A percentile compares a stretch with the other conserved stretches of the same genome.
These are phyloP conservation scores for Xanthoparmelia taractica DNA, from an alignment of 495 filamentous ascomycete genomes.

Conservation along the genomic window DNA sequence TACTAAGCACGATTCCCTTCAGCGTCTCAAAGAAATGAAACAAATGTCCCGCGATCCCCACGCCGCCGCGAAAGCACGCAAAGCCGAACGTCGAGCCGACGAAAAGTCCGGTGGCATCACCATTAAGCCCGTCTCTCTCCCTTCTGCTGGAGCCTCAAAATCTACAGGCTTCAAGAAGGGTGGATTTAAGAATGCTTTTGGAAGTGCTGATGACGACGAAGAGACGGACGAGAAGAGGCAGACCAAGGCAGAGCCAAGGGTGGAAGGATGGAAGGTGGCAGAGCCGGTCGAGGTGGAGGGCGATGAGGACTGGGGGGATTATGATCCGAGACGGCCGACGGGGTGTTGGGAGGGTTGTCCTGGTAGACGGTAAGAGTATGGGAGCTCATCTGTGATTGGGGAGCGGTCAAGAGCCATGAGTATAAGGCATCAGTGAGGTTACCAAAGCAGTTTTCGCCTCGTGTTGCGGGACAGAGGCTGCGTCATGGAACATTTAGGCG, in stretches of 20 bases:
- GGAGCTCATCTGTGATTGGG: neutral
- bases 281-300: slow-evolving; percentile 25
- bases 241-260: slow-evolving; percentile 38
- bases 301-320: slow-evolving; percentile 35
- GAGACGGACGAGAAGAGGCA: slow-evolving; percentile 55
- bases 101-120: slow-evolving; percentile 41
- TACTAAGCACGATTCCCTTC: neutral
- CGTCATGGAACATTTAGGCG: neutral
- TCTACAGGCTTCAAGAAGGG: slow-evolving; percentile 53
- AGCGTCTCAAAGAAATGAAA: slow-evolving; percentile 57
- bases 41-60: slow-evolving; percentile 52
- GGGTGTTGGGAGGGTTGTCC: slow-evolving; percentile 41
- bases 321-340: slow-evolving; percentile 47
- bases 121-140: slow-evolving; percentile 23
- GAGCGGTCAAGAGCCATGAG: neutral
- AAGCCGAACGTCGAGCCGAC: slow-evolving; percentile 64
- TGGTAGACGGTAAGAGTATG: slow-evolving; percentile 16
- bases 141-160: slow-evolving; percentile 3
- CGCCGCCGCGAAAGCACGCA: slow-evolving; percentile 53
- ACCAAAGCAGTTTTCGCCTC: neutral
- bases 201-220: slow-evolving; percentile 37
- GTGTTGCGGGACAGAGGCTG: neutral
- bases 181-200: slow-evolving; percentile 56
- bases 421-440: neutral
- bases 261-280: slow-evolving; percentile 44